Base-by-base conservation (phyloP, 495 filamentous ascomycete species). In the Hyaloscypha finlandica region DNA sequence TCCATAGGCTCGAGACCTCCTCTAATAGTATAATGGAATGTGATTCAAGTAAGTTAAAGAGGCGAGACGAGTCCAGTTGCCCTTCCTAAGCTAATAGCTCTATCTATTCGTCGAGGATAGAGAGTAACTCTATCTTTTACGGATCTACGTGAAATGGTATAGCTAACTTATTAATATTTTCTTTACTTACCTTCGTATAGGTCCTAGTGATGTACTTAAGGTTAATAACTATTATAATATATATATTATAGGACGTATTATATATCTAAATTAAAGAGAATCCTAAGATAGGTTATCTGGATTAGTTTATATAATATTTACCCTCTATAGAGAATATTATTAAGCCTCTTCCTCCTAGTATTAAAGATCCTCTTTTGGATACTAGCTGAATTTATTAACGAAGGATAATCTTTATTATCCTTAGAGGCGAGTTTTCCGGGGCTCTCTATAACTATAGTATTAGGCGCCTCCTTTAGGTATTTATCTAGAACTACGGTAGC, bases 231-330 rank as follows among this genome's bases (percentile, higher is more conserved):
- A 54, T 55, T 30, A 67, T 61, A 30, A 62, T 53, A n/a, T 31
- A 67, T 48, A n/a, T 30, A 67, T 62, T 31, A 59, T 35, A 67
- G 30, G 57, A 67, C 42, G 25, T 61, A 67, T 58, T 58, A 61
- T 61, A 67, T 67, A 67, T 67, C 25, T 61, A n/a, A 30, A 67
- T 67, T 58, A 30, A 67, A 67, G 16, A 67, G 65, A 61, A 67
- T 67, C 39, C 57, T 39, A 12, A 67, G 42, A 61, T 19, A 39
- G 30, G 63, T 66, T 25, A 66, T 66, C 20, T 66, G 54, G 37
- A 66, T 32, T 30, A 66, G 55, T 66, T 59, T 59, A 66, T 54
- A 54, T 33, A 66, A 48, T 66, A 54, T 66, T 66, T 54, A 54
- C 31, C 53, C 53, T 59, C 31, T 39, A 52, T 66, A 25, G n/a